Evolutionary conservation across 2,329 filamentous ascomycete species (phyloP).

Genomic region (Neonectria ditissima): DNA sequence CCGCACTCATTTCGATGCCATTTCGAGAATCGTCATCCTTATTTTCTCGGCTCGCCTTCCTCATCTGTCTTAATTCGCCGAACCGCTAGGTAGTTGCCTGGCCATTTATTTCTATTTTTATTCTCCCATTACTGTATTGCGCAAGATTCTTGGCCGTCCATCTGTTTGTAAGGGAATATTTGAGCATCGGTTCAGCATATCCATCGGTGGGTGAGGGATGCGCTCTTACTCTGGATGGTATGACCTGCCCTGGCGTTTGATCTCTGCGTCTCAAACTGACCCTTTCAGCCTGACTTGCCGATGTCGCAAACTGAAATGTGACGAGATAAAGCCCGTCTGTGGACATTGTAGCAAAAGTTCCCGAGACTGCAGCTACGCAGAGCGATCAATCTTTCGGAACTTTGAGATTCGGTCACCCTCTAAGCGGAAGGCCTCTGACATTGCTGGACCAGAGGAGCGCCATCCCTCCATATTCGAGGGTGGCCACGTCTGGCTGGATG

Average conservation of each 20-base stretch:
- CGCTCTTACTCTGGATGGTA: slow-evolving; percentile 42
- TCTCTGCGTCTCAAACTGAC: neutral
- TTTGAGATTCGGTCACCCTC: slow-evolving; percentile 18
- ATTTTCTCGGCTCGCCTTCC: slow-evolving; percentile 23
- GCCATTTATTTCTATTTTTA: neutral
- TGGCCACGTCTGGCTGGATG: slow-evolving; percentile 34
- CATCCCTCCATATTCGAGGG: slow-evolving; percentile 17
- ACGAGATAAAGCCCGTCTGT: slow-evolving; percentile 40
- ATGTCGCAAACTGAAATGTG: slow-evolving; percentile 44
- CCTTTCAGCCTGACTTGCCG: slow-evolving; percentile 35
- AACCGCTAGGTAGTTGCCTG: no score
- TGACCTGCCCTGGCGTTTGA: neutral
- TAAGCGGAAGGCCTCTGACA: neutral
- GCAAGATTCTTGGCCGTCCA: neutral
- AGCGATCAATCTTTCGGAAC: slow-evolving; percentile 34
- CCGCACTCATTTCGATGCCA: no score
- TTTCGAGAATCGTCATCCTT: neutral
- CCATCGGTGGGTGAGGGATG: slow-evolving; percentile 15
- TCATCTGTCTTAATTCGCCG: neutral
- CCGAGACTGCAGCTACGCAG: slow-evolving; percentile 31
- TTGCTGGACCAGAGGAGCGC: neutral
- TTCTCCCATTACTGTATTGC: neutral
- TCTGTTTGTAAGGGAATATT: neutral
- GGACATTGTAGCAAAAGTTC: slow-evolving; percentile 36
- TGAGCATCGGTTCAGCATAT: neutral